phyloP scores from a whole-genome alignment of 768 basidiomycete genomes.

The Auricularia cornea region DNA sequence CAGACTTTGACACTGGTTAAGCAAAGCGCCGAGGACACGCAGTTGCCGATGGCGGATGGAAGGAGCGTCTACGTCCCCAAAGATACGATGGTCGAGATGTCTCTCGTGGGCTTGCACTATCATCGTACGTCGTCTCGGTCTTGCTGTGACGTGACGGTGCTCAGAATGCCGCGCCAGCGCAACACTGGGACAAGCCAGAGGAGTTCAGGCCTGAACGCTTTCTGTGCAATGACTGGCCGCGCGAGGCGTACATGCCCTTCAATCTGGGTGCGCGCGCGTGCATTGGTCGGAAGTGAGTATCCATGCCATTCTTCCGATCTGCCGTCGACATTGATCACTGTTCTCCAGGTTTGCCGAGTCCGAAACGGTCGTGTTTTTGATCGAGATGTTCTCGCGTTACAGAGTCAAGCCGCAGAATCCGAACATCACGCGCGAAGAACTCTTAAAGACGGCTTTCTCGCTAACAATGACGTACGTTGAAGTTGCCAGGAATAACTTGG shows the following conservation, averaged over 20 bases:
- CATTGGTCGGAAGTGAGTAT: neutral
- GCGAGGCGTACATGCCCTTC: conserved; percentile 48
- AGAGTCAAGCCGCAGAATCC: too few species aligned
- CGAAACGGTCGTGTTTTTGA: too few species aligned
- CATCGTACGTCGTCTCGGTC: too few species aligned
- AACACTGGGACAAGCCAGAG: conserved; percentile 47
- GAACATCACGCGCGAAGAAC: too few species aligned
- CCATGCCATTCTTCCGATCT: too few species aligned
- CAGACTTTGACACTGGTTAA: conserved; percentile 19
- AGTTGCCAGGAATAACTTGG: too few species aligned
- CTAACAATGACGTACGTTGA: too few species aligned
- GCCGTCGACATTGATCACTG: too few species aligned
- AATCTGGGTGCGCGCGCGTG: conserved; percentile 27
- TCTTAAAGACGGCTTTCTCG: too few species aligned
- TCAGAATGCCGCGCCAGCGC: conserved; percentile 28
- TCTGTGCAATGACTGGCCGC: conserved; percentile 38
- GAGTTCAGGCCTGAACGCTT: conserved; percentile 41
- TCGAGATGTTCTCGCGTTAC: too few species aligned
- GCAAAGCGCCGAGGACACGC: conserved; percentile 15
- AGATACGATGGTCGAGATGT: neutral
- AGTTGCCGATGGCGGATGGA: conserved; percentile 10
- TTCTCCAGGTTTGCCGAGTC: too few species aligned
- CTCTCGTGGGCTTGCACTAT: conserved; percentile 1
- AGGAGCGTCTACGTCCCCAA: conserved; percentile 1
- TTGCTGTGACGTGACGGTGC: too few species aligned